These are phyloP conservation scores for Carex cristatella DNA, from an alignment of 176 grass and related monocot species.

Conservation along the genomic window DNA sequence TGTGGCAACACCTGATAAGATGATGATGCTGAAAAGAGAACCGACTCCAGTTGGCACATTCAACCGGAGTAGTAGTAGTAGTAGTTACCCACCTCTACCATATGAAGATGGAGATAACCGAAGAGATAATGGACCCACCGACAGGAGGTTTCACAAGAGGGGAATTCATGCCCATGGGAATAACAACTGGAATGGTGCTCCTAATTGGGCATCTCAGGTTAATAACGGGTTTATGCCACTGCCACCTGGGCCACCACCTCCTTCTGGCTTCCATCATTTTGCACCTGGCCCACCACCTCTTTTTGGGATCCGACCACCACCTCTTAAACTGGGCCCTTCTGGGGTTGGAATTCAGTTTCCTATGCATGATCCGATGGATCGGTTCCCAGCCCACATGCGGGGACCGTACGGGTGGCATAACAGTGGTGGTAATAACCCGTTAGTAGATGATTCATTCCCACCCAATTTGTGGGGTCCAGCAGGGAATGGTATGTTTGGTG, in stretches of 20 bases:
- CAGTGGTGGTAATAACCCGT: conserved; percentile 5
- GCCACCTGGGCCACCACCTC: conserved; percentile 57
- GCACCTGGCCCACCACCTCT: conserved; percentile 52
- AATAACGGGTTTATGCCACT: conserved; percentile 82
- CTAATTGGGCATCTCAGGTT: conserved; percentile 65
- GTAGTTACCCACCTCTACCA: conserved; percentile 45
- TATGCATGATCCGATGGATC: conserved; percentile 73
- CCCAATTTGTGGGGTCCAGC: conserved; percentile 70
- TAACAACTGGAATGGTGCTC: conserved; percentile 73
- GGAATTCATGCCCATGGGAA: conserved; percentile 51
- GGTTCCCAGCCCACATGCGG: conserved; percentile 61
- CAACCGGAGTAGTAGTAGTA: conserved; percentile 45
- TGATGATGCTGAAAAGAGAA: conserved; percentile 51
- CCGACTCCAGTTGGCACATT: conserved; percentile 68
- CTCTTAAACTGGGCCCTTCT: conserved; percentile 61
- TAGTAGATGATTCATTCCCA: conserved; percentile 60
- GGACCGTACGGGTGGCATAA: conserved; percentile 70
- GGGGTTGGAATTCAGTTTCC: conserved; percentile 67
- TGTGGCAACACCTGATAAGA: conserved; percentile 47
- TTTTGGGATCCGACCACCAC: conserved; percentile 76
- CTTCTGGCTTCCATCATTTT: conserved; percentile 83
- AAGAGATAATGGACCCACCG: conserved; percentile 60
- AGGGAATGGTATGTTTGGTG: conserved; percentile 46
- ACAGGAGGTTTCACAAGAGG: conserved; percentile 54
- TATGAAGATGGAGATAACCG: conserved; percentile 44